These are phyloP conservation scores for Lachancea thermotolerans DNA, from an alignment of 805 yeast genomes.

Conservation along the genomic window DNA sequence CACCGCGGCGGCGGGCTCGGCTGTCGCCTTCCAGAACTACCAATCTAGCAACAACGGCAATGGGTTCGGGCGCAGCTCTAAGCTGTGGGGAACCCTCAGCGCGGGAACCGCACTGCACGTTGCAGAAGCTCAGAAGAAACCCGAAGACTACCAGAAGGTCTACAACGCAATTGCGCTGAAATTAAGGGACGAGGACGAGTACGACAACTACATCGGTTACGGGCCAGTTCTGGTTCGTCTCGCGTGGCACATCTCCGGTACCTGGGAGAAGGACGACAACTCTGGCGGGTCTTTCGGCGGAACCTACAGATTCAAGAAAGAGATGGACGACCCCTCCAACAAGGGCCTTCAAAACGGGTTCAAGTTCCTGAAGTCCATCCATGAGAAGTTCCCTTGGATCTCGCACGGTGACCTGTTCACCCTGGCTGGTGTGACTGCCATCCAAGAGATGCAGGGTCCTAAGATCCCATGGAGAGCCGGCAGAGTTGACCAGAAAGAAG, in stretches of 20 bases:
- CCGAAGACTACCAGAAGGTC: constrained; percentile 51
- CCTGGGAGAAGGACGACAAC: constrained; percentile 52
- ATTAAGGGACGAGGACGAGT: constrained; percentile 48
- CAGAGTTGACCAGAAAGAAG: constrained; percentile 51
- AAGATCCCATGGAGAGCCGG: constrained; percentile 79
- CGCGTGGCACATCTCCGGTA: constrained; percentile 87
- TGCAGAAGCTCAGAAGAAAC: constrained; percentile 17
- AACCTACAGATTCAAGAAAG: constrained; percentile 50
- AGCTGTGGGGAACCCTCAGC: constrained; percentile 24
- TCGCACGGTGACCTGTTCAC: constrained; percentile 77
- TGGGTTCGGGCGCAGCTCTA: constrained; percentile 12
- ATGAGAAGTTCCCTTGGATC: constrained; percentile 57
- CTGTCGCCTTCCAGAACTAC: constrained; percentile 19
- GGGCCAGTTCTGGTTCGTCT: constrained; percentile 76
- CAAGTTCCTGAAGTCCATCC: constrained; percentile 48
- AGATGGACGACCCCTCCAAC: constrained; percentile 51
- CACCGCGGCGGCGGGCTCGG: constrained; percentile 29
- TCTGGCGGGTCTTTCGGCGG: constrained; percentile 71
- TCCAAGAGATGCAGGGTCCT: constrained; percentile 78
- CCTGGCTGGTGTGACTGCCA: constrained; percentile 68
- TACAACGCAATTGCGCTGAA: constrained; percentile 68
- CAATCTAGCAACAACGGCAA: constrained; percentile 13
- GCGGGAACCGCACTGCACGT: constrained; percentile 34
- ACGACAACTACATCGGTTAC: constrained; percentile 60
- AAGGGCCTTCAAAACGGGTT: constrained; percentile 57